Conservation (phyloP, 495 filamentous ascomycete genomes). For the Aspergillus sclerotioniger region DNA sequence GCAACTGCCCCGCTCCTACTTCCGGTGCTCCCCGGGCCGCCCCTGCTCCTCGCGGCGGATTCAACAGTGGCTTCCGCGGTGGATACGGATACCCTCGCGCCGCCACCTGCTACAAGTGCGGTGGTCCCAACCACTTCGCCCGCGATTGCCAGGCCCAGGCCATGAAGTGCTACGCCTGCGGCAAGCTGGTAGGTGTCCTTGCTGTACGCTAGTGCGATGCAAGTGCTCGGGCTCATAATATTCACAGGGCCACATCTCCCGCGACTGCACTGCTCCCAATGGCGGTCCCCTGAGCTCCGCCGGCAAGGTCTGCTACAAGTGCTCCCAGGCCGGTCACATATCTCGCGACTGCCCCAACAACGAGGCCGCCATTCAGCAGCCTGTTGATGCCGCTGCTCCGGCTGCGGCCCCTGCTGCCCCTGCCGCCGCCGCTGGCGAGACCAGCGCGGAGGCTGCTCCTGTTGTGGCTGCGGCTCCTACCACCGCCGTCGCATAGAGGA, state of each 20-base stretch:
- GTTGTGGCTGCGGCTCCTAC: slow-evolving; percentile 48
- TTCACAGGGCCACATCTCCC: slow-evolving; percentile 80
- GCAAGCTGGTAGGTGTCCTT: slow-evolving; percentile 65
- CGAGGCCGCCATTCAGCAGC: slow-evolving; percentile 48
- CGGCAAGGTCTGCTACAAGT: slow-evolving; percentile 98
- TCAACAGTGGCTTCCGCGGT: slow-evolving; percentile 65
- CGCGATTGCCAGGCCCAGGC: slow-evolving; percentile 99
- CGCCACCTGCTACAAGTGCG: slow-evolving; percentile 99
- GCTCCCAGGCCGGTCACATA: slow-evolving; percentile 93
- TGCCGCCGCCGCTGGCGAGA: slow-evolving; percentile 40
- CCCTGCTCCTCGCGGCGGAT: slow-evolving; percentile 67
- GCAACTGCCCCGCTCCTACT: slow-evolving; percentile 75
- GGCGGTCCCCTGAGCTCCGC: slow-evolving; percentile 92
- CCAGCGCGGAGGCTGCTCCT: slow-evolving; percentile 21
- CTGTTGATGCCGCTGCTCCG: slow-evolving; percentile 36
- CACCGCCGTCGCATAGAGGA: slow-evolving; percentile 55
- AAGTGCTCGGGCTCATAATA: not conserved
- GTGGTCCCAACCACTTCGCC: slow-evolving; percentile 97
- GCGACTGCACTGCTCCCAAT: slow-evolving; percentile 96
- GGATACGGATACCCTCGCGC: slow-evolving; percentile 69
- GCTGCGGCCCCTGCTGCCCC: slow-evolving; percentile 26
- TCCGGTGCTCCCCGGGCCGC: slow-evolving; percentile 61
- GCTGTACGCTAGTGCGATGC: not conserved
- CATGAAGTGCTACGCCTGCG: slow-evolving; percentile 99
- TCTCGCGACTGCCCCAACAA: slow-evolving; percentile 80